These are phyloP conservation scores for Capsicum pubescens DNA, from an alignment of 257 asterid species.

Conservation along the genomic window DNA sequence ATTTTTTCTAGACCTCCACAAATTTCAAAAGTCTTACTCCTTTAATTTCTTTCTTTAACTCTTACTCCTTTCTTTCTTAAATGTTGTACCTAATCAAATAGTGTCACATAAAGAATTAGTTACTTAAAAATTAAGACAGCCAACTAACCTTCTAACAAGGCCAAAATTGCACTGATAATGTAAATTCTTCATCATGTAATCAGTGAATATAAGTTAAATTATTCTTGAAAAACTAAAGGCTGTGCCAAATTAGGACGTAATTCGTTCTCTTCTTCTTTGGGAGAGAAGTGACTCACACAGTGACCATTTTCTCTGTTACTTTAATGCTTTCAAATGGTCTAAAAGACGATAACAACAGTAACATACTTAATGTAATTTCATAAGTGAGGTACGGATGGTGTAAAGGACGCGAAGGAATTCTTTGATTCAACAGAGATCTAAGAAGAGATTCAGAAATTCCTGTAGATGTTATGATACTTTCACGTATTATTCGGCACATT, in stretches of 20 bases:
- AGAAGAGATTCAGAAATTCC: background rate
- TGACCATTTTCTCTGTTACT: background rate
- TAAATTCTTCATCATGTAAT: too few species aligned
- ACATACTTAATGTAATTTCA: background rate
- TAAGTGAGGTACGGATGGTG: background rate
- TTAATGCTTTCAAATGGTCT: background rate
- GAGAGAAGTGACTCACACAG: background rate
- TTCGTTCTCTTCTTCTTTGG: background rate
- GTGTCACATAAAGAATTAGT: background rate
- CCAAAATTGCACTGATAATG: too few species aligned
- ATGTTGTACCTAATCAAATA: too few species aligned
- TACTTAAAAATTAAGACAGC: background rate
- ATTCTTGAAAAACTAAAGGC: background rate
- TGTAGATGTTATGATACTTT: background rate
- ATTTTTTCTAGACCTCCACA: too few species aligned
- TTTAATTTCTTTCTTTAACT: too few species aligned
- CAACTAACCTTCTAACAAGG: too few species aligned
- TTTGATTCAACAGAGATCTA: background rate
- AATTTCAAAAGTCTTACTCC: too few species aligned
- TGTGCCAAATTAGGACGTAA: background rate
- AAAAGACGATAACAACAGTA: background rate
- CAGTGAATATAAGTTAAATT: too few species aligned
- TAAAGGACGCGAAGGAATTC: background rate
- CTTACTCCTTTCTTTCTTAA: too few species aligned
- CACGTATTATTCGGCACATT: constrained; percentile 7